These are phyloP conservation scores for Penicillium desertorum DNA, from an alignment of 495 filamentous ascomycete species.

Conservation along the genomic window DNA sequence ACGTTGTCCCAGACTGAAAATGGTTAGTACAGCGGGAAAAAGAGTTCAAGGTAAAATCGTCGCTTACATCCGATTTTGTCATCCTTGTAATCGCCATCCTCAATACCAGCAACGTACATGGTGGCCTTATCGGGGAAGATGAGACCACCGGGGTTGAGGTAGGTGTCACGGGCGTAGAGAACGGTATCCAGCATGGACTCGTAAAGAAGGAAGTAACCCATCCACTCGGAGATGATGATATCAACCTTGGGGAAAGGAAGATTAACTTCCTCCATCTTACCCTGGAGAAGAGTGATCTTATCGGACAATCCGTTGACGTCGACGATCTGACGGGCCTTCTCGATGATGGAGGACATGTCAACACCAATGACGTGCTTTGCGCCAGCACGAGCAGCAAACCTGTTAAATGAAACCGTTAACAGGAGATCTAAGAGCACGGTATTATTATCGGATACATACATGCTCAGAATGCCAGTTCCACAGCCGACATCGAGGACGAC, in stretches of 20 bases:
- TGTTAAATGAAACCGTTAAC: slow-evolving; percentile 33
- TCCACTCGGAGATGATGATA: slow-evolving; percentile 99
- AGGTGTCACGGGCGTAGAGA: slow-evolving; percentile 87
- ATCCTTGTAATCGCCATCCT: slow-evolving; percentile 84
- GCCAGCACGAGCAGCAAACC: slow-evolving; percentile 95
- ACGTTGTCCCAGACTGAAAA: slow-evolving; percentile 90
- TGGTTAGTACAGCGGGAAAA: slow-evolving; percentile 2
- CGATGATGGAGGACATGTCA: slow-evolving; percentile 95
- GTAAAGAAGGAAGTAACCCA: slow-evolving; percentile 98
- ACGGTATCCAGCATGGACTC: slow-evolving; percentile 98
- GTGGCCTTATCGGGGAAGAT: slow-evolving; percentile 91
- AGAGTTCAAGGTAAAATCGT: too few relatives aligned
- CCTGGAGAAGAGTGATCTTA: slow-evolving; percentile 87
- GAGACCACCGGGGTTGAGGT: slow-evolving; percentile 78
- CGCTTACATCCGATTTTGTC: slow-evolving; percentile 80
- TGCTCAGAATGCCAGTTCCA: slow-evolving; percentile 86
- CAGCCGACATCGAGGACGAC: slow-evolving; percentile 97
- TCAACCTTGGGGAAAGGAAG: slow-evolving; percentile 90
- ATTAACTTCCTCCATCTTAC: slow-evolving; percentile 92
- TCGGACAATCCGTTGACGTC: slow-evolving; percentile 77
- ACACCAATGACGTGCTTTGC: slow-evolving; percentile 94
- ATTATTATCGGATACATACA: slow-evolving; percentile 52
- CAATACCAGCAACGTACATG: slow-evolving; percentile 84
- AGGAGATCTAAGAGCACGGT: slow-evolving; percentile 3
- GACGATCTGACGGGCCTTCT: slow-evolving; percentile 91